A percentile compares a stretch with the other conserved stretches of the same genome.
Evolutionary conservation across 2,329 filamentous ascomycete genomes (phyloP).

Genomic region (Lasiodiplodia sp.): DNA sequence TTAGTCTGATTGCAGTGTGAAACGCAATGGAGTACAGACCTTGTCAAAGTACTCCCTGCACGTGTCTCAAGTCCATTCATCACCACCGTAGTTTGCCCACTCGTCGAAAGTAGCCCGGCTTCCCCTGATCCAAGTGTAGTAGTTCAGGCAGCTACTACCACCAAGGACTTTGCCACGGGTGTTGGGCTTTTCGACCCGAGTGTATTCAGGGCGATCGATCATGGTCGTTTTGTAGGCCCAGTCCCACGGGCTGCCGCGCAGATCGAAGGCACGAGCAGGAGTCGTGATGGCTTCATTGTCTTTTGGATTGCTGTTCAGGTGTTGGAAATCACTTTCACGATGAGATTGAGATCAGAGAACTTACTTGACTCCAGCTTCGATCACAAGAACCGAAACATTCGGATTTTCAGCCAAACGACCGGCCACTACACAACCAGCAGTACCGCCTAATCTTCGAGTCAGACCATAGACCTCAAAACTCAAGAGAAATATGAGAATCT

Average conservation of each 20-base stretch:
- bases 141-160: constrained; percentile 66
- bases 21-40: neutral
- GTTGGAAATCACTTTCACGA: neutral
- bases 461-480: no score
- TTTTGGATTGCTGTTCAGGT: constrained; percentile 50
- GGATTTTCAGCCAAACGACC: constrained; percentile 56
- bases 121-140: constrained; percentile 69
- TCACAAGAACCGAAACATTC: constrained; percentile 50
- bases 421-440: constrained; percentile 57
- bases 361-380: constrained; percentile 52
- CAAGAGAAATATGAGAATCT: no score
- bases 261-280: constrained; percentile 60
- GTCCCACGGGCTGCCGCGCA: constrained; percentile 64
- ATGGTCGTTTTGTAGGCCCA: constrained; percentile 69
- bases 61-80: constrained; percentile 64
- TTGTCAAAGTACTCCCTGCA: constrained; percentile 60
- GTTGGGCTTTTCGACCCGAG: constrained; percentile 69
- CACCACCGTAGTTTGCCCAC: constrained; percentile 55
- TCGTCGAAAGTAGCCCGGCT: constrained; percentile 63
- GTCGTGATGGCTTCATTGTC: constrained; percentile 62
- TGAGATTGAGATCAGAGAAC: neutral
- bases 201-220: constrained; percentile 65
- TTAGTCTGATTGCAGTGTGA: neutral
- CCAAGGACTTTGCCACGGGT: constrained; percentile 67
- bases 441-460: constrained; percentile 39